These are phyloP conservation scores for Microcos paniculata DNA, from an alignment of 345 rosid species.

Conservation along the genomic window DNA sequence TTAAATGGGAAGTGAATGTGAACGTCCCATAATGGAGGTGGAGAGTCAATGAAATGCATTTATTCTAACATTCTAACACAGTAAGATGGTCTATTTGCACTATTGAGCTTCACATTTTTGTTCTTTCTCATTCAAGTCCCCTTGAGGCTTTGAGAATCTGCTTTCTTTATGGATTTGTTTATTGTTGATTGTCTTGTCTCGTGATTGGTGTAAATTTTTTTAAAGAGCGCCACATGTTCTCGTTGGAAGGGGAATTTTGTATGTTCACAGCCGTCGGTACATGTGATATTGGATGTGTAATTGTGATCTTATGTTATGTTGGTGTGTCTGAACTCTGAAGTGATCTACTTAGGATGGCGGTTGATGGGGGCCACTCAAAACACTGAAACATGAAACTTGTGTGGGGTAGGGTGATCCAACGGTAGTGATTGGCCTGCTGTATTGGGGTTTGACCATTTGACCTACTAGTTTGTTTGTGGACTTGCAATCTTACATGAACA, in stretches of 20 bases:
- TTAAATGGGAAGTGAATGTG: constrained; percentile 4
- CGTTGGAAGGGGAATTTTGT: not conserved
- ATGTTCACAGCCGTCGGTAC: constrained; percentile 4
- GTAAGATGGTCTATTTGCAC: not conserved
- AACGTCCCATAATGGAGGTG: not conserved
- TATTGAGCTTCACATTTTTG: not conserved
- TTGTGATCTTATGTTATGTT: not conserved
- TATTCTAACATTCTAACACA: constrained; percentile 7
- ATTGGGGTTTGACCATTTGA: not conserved
- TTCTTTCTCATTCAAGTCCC: constrained; percentile 9
- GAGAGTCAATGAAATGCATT: constrained; percentile 21
- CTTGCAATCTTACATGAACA: not conserved
- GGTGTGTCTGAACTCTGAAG: not conserved
- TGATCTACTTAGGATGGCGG: not conserved
- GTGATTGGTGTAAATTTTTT: not conserved
- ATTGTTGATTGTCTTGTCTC: constrained; percentile 1
- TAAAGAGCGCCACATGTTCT: not conserved
- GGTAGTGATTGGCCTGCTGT: not conserved
- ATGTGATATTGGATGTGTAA: not conserved
- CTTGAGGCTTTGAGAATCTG: not conserved
- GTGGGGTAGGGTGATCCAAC: not conserved
- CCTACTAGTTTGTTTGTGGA: not conserved
- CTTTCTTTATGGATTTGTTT: not conserved
- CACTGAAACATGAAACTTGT: not conserved
- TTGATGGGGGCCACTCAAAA: not conserved